Conservation (phyloP, 2,329 filamentous ascomycete species). For the Apiospora rasikravindrae region DNA sequence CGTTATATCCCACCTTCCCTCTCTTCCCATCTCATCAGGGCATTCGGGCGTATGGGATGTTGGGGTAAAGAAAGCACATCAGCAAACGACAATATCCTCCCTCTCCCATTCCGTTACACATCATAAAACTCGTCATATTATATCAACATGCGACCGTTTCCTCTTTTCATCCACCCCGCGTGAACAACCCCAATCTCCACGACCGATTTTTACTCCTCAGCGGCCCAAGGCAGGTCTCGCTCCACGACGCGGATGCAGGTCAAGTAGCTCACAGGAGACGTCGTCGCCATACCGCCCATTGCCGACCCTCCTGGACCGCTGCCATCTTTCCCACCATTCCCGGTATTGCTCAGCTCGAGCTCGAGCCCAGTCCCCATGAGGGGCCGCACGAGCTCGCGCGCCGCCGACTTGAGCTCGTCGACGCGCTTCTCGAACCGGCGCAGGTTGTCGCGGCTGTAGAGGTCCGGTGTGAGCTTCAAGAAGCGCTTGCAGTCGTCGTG, state of each 20-base stretch:
- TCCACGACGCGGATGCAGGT: constrained; percentile 40
- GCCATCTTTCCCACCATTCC: constrained; percentile 38
- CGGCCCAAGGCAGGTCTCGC: constrained; percentile 40
- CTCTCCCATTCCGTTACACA: background rate
- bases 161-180: background rate
- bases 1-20: background rate
- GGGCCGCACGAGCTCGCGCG: constrained; percentile 81
- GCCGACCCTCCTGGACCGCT: constrained; percentile 18
- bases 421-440: constrained; percentile 84
- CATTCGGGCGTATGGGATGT: background rate
- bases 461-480: constrained; percentile 78
- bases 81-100: background rate
- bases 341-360: constrained; percentile 65
- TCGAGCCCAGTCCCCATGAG: constrained; percentile 87
- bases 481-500: constrained; percentile 93
- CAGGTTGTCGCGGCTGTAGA: constrained; percentile 87
- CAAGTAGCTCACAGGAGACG: constrained; percentile 30
- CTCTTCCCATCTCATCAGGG: background rate
- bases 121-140: constrained; percentile 19
- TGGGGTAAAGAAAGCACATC: background rate
- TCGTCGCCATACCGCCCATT: constrained; percentile 32
- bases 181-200: background rate
- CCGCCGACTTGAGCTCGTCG: constrained; percentile 86
- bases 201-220: constrained; percentile 29
- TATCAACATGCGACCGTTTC: background rate